Percentiles rank a stretch among this genome's conserved stretches.
Evolutionary conservation across 176 grass and related monocot species (phyloP).

Genomic region (Carex littledalei): DNA sequence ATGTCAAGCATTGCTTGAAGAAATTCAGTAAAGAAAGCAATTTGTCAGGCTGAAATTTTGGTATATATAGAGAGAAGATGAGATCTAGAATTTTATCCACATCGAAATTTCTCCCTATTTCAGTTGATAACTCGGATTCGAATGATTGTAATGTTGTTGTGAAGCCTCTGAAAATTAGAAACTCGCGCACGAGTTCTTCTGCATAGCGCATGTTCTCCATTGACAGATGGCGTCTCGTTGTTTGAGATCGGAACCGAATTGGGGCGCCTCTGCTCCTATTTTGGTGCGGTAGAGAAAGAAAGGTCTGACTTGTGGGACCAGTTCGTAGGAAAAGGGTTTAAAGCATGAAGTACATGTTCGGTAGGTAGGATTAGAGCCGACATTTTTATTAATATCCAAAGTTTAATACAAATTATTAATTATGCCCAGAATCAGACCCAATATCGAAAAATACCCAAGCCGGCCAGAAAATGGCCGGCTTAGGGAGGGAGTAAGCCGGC

Average conservation of each 20-base stretch:
- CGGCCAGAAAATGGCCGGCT: too few species aligned
- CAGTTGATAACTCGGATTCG: slow-evolving; percentile 65
- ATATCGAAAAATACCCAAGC: too few species aligned
- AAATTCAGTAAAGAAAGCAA: slow-evolving; percentile 58
- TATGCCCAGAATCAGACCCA: too few species aligned
- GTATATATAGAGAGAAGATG: slow-evolving; percentile 74
- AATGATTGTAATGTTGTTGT: slow-evolving; percentile 64
- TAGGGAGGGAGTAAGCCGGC: too few species aligned
- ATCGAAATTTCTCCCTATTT: slow-evolving; percentile 83
- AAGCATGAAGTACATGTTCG: too few species aligned
- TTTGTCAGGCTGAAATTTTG: slow-evolving; percentile 67
- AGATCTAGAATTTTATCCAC: slow-evolving; percentile 86
- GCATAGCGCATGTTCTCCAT: slow-evolving; percentile 96
- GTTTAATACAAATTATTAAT: too few species aligned
- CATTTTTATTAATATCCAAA: too few species aligned
- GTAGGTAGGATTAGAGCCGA: too few species aligned
- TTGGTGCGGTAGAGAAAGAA: not conserved
- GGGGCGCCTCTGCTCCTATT: not conserved
- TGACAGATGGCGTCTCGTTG: not conserved
- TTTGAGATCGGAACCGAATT: not conserved
- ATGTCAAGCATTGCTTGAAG: slow-evolving; percentile 80
- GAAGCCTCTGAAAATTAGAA: slow-evolving; percentile 86
- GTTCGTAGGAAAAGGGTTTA: not conserved
- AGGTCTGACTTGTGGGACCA: not conserved
- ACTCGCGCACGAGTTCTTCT: slow-evolving; percentile 80